Percentiles rank a stretch among this genome's conserved stretches.
These are phyloP conservation scores for Kodamaea suecica DNA, from an alignment of 1,139 yeast genomes.

Conservation along the genomic window DNA sequence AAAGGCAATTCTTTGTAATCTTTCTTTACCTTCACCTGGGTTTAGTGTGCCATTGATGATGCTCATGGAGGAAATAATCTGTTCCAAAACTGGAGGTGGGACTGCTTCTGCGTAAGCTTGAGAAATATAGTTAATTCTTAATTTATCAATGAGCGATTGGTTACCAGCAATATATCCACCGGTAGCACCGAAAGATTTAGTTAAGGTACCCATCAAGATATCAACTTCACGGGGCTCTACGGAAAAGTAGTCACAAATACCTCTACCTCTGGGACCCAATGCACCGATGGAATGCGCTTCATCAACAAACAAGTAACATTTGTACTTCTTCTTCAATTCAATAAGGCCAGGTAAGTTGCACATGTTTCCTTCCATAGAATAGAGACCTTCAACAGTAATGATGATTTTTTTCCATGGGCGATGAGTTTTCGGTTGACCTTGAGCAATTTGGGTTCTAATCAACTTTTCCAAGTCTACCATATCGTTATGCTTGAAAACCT, in stretches of 20 bases:
- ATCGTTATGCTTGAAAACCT: slow-evolving; percentile 90
- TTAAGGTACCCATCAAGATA: slow-evolving; percentile 93
- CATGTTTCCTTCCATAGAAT: slow-evolving; percentile 97
- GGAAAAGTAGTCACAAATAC: slow-evolving; percentile 90
- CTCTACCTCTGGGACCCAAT: slow-evolving; percentile 88
- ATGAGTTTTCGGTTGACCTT: slow-evolving; percentile 95
- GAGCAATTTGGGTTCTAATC: slow-evolving; percentile 83
- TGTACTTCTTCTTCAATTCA: slow-evolving; percentile 77
- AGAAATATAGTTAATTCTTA: slow-evolving; percentile 72
- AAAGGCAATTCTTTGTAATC: slow-evolving; percentile 90
- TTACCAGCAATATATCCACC: slow-evolving; percentile 93
- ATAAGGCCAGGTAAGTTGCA: slow-evolving; percentile 78
- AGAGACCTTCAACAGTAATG: slow-evolving; percentile 92
- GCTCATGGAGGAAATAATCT: slow-evolving; percentile 75
- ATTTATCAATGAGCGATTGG: slow-evolving; percentile 63
- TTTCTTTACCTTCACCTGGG: slow-evolving; percentile 91
- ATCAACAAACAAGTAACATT: slow-evolving; percentile 86
- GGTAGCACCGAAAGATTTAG: slow-evolving; percentile 97
- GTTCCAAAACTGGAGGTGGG: slow-evolving; percentile 88
- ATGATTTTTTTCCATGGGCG: slow-evolving; percentile 97
- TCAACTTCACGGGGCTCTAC: slow-evolving; percentile 76
- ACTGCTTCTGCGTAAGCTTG: slow-evolving; percentile 79
- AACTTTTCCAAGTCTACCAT: slow-evolving; percentile 77
- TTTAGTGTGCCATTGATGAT: slow-evolving; percentile 77
- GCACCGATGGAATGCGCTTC: slow-evolving; percentile 99